Evolutionary conservation across 2,329 filamentous ascomycete species (phyloP), one percentile per base, ranked within the genome.

Genomic region (Epichloe scottii): DNA sequence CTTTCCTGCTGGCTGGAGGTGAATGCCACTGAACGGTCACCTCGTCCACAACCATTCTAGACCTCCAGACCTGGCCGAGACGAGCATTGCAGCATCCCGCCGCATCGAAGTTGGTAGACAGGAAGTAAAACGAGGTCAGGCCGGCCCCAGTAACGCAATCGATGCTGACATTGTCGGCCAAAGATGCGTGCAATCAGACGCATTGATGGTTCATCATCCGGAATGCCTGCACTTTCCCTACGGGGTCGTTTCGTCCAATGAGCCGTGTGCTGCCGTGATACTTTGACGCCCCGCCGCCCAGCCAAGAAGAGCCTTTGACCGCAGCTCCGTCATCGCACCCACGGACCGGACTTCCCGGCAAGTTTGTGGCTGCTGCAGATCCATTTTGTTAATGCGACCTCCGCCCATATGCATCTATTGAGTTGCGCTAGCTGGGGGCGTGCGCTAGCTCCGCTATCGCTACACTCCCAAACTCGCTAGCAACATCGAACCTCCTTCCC

Each of bases 391-490:
- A 40, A 43, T 40, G 43, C 17, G 42, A 11, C 15, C 17, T 23
- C 51, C 51, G 39, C 48, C 39, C 40, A 43, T 48, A 65, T 65
- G 63, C 59, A 62, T 57, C 42, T 64, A 66, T 53, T 53, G 61
- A 60, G 57, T 58, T 47, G 54, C 50, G 53, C 57, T 59, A 59
- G 57, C 51, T 8, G 34, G 54, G 55, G 54, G 51, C 51, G 44
- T 58, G 54, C 58, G 47, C 56, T 66, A 66, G 64, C 53, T 64
- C 63, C 62, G 63, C 34, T 19, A 6, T 48, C 44, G 33, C 34
- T 35, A 47, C 30, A 30, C 30, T 11, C 30, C 8, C 3, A 30
- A 30, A 11, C 10, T 30, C 30, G 30, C 30, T 21, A 21, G 21
- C 21, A 21, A 21, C 21, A 21, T 21, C 21, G 21, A 21, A 21